These are phyloP conservation scores for Neurospora terricola DNA, from an alignment of 495 filamentous ascomycete genomes.

Conservation along the genomic window DNA sequence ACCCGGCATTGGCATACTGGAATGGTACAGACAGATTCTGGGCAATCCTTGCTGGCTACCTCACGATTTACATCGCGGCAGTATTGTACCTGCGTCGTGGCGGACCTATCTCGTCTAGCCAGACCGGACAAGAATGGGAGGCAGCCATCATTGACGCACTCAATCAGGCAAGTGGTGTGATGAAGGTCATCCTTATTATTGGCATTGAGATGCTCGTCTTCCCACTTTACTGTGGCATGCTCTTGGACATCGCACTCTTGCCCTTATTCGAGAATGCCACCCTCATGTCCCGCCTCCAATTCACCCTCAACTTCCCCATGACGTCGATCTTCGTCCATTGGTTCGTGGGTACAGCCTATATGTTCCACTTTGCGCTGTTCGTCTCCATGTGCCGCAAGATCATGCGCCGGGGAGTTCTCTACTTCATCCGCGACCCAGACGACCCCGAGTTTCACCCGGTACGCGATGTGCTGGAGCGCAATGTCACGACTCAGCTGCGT, in stretches of 20 bases:
- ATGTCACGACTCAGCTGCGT: conserved; percentile 81
- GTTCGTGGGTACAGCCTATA: conserved; percentile 98
- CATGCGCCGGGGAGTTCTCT: conserved; percentile 85
- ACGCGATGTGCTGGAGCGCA: conserved; percentile 90
- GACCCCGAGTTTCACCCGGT: conserved; percentile 98
- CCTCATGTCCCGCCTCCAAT: conserved; percentile 61
- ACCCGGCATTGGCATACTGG: conserved; percentile 66
- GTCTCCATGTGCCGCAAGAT: conserved; percentile 99
- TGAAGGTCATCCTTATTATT: conserved; percentile 98
- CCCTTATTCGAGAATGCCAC: conserved; percentile 79
- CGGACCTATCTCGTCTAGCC: conserved; percentile 51
- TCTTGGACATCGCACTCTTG: conserved; percentile 81
- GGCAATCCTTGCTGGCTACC: conserved; percentile 74
- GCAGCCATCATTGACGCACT: conserved; percentile 71
- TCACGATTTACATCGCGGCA: conserved; percentile 61
- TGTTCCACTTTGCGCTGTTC: conserved; percentile 99
- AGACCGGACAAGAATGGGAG: conserved; percentile 62
- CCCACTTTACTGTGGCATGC: conserved; percentile 85
- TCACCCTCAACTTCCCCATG: conserved; percentile 63
- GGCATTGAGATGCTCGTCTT: conserved; percentile 99
- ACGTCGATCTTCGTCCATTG: conserved; percentile 95
- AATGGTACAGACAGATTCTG: conserved; percentile 62
- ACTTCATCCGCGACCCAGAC: conserved; percentile 97
- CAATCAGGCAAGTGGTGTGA: conserved; percentile 86
- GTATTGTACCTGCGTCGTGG: conserved; percentile 67